Percentiles rank a stretch among this genome's conserved stretches.
phyloP scores from a whole-genome alignment of 169 alveolate genomes.

The Plasmodium sp. region DNA sequence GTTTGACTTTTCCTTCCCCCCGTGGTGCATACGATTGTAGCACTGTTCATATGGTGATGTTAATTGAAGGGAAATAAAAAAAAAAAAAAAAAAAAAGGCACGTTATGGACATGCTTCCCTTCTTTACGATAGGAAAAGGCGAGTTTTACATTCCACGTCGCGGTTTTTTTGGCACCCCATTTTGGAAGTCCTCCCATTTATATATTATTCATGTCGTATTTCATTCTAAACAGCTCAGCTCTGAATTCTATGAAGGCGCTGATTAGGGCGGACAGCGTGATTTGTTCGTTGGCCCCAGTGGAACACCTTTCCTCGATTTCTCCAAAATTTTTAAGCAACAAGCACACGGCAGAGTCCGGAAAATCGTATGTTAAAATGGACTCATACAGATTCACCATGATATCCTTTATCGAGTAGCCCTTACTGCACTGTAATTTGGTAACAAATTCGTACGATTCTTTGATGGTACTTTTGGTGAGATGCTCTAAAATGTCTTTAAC shows the following conservation, averaged over 20 bases:
- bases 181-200: background rate
- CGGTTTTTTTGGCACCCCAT: background rate
- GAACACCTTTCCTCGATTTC: slow-evolving; percentile 90
- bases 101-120: background rate
- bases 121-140: background rate
- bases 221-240: slow-evolving; percentile 84
- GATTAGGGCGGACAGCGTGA: slow-evolving; percentile 87
- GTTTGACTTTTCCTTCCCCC: background rate
- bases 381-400: slow-evolving; percentile 89
- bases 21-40: background rate
- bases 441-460: slow-evolving; percentile 85
- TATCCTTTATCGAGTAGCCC: slow-evolving; percentile 92
- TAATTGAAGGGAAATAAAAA: background rate
- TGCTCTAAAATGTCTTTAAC: slow-evolving; percentile 83
- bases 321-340: slow-evolving; percentile 85
- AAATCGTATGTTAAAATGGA: slow-evolving; percentile 83
- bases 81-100: background rate
- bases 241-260: slow-evolving; percentile 88
- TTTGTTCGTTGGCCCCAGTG: slow-evolving; percentile 87
- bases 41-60: background rate
- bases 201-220: slow-evolving; percentile 76
- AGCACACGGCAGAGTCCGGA: slow-evolving; percentile 87
- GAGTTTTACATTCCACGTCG: background rate
- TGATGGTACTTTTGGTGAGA: slow-evolving; percentile 83
- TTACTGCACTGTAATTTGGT: slow-evolving; percentile 80